These are phyloP conservation scores for Acanthamoeba sp. DNA, from an alignment of 208 protist genomes.

Conservation along the genomic window DNA sequence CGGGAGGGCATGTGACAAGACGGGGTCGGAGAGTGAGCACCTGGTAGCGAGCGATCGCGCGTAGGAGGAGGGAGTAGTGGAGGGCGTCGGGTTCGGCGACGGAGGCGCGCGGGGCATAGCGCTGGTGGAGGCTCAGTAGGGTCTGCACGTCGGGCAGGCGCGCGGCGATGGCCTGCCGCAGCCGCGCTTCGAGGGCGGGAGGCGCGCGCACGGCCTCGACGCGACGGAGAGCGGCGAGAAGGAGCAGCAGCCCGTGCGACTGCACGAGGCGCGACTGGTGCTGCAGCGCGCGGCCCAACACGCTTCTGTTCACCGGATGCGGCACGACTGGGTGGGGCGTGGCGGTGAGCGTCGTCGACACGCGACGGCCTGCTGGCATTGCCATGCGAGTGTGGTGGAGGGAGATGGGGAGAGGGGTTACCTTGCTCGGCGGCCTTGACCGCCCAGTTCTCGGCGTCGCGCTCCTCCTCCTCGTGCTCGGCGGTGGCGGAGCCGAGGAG, in stretches of 20 bases:
- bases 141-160: constrained; percentile 1
- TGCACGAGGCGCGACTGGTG: constrained; percentile 5
- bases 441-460: neutral
- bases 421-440: constrained; percentile 1
- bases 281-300: neutral
- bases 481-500: neutral
- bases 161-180: neutral
- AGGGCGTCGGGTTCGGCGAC: neutral
- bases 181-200: neutral
- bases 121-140: neutral
- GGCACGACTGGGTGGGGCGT: neutral
- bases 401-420: too few relatives aligned
- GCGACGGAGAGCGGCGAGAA: neutral
- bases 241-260: neutral
- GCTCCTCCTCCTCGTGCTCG: neutral
- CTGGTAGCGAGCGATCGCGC: neutral
- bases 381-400: too few relatives aligned
- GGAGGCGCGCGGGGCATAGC: neutral
- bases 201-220: neutral
- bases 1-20: neutral
- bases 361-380: too few relatives aligned
- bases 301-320: neutral
- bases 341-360: too few relatives aligned
- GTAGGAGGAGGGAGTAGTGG: constrained; percentile 4
- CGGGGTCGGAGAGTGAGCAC: neutral